phyloP scores from a whole-genome alignment of 2,329 filamentous ascomycete species.

The Botrytis deweyae region DNA sequence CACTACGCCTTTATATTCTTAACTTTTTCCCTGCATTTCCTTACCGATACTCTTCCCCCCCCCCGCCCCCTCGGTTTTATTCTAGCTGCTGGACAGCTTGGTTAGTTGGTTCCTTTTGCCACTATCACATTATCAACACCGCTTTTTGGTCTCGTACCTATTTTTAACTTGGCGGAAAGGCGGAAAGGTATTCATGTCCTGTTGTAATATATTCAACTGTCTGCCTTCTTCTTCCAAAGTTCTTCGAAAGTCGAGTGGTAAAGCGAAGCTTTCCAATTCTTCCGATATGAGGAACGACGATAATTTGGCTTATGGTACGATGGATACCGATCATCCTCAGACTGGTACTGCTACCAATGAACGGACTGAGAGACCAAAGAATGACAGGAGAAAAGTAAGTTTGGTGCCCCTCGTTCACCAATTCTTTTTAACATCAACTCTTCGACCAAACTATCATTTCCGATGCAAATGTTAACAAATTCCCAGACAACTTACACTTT shows the following conservation, averaged over 20 bases:
- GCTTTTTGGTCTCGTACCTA: constrained; percentile 14
- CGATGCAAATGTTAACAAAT: background rate
- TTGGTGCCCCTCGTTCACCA: background rate
- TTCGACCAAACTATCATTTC: background rate
- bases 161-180: constrained; percentile 11
- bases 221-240: constrained; percentile 3
- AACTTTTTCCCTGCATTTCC: background rate
- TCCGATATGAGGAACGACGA: constrained; percentile 5
- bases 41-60: constrained; percentile 7
- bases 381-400: constrained; percentile 14
- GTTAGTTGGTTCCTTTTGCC: constrained; percentile 13
- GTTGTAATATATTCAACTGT: constrained; percentile 18
- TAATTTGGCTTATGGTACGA: constrained; percentile 9
- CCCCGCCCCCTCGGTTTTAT: constrained; percentile 4
- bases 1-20: constrained; percentile 16
- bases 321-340: background rate
- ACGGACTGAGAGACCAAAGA: constrained; percentile 9
- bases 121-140: constrained; percentile 10
- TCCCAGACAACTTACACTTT: constrained; percentile 18
- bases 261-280: constrained; percentile 13
- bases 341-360: background rate
- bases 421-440: background rate
- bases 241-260: constrained; percentile 1
- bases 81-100: constrained; percentile 16
- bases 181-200: constrained; percentile 17